These are phyloP conservation scores for Petasospora rhodanensis DNA, from an alignment of 1,139 yeast species.

Conservation along the genomic window DNA sequence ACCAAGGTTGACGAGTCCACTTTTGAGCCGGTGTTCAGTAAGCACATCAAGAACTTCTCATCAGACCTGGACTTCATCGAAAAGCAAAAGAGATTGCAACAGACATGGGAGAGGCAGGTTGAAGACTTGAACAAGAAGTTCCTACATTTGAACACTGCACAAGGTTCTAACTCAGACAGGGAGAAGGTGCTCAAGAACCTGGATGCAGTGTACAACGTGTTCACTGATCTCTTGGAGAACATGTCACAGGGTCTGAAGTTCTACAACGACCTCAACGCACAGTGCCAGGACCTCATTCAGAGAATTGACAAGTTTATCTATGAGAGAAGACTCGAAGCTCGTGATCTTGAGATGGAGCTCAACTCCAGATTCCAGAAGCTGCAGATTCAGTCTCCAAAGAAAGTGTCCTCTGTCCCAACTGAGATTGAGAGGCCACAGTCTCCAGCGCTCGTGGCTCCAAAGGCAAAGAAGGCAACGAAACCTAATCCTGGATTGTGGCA, in stretches of 20 bases:
- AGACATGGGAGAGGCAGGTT: slow-evolving; percentile 39
- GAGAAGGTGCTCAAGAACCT: slow-evolving; percentile 49
- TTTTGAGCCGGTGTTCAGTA: slow-evolving; percentile 34
- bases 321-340: slow-evolving; percentile 49
- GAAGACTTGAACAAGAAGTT: slow-evolving; percentile 39
- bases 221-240: slow-evolving; percentile 52
- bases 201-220: slow-evolving; percentile 51
- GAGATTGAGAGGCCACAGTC: no score
- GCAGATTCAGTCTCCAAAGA: slow-evolving; percentile 5
- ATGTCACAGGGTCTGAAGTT: slow-evolving; percentile 67
- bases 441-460: slow-evolving; percentile 16
- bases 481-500: slow-evolving; percentile 30
- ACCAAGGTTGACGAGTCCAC: slow-evolving; percentile 21
- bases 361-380: slow-evolving; percentile 15
- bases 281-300: slow-evolving; percentile 42
- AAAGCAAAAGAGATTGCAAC: slow-evolving; percentile 35
- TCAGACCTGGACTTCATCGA: slow-evolving; percentile 29
- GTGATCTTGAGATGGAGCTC: slow-evolving; percentile 38
- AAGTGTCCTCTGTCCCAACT: no score
- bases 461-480: slow-evolving; percentile 19
- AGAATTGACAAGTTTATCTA: slow-evolving; percentile 55
- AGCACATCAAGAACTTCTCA: slow-evolving; percentile 39
- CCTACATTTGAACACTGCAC: slow-evolving; percentile 12
- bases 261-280: slow-evolving; percentile 57
- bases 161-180: slow-evolving; percentile 29